Base-by-base conservation (phyloP, 1,284 basidiomycete genomes). In the Cystobasidium slooffiae region DNA sequence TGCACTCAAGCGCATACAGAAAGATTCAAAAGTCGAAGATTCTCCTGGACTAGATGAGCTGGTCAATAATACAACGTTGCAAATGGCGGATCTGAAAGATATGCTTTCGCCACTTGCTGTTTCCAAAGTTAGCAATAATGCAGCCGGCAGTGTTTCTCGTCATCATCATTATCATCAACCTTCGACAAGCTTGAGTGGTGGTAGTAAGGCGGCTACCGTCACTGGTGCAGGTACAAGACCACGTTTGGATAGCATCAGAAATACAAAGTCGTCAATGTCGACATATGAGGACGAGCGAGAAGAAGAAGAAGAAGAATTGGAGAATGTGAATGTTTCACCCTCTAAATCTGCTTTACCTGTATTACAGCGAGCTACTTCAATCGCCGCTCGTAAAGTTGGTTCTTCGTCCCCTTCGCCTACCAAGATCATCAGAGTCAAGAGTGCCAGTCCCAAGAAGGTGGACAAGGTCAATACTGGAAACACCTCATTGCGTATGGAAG, bases 1-100 rank as follows among this genome's bases (percentile, higher is more conserved):
- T 20, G 7, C 61, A 16, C n/a, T n/a, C 12, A 49, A 20, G 16
- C n/a, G 24, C 24, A 18, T 22, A 62, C 39, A 44, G 41, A 44
- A 43, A 62, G 47, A 65, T 2, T 46, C 20, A 10, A 65, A 12
- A 22, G 41, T 52, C 20, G 70, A 73, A 53, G 63, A 73, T 43
- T 73, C 70, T 22, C 70, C 70, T 41, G 70, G 70, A 22, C 31
- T 73, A 31, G 47, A 73, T 10, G 70, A 62, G 20, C 62, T 73
- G 6, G 51, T 73, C n/a, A 44, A 49, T 39, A 73, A 73, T 52
- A 73, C 70, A 12, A 73, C 70, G 18, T 18, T 73, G 39, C 63
- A 55, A 44, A 73, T 73, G 70, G 46, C 56, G 39, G 70, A 73
- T 22, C 24, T 73, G 12, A 46, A 73, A 44, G 70, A 73, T 39